phyloP scores from a whole-genome alignment of 2,329 filamentous ascomycete species.

The Thermomyces lanuginosus region DNA sequence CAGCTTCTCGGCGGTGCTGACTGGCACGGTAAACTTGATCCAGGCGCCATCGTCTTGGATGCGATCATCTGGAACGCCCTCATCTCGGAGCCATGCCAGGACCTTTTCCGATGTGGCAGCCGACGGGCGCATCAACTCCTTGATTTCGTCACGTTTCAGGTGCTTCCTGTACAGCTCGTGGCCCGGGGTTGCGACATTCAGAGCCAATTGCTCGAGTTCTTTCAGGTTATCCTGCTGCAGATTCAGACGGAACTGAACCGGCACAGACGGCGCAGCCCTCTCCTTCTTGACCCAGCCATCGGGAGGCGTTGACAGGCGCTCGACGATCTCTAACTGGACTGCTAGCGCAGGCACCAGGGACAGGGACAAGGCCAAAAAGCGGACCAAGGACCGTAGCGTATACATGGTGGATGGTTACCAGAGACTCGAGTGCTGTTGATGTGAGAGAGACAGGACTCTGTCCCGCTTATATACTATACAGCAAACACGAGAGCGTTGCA shows the following conservation, averaged over 20 bases:
- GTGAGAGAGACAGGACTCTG: no score
- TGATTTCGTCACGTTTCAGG: slow-evolving; percentile 44
- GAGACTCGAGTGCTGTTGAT: no score
- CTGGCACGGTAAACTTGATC: slow-evolving; percentile 37
- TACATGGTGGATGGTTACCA: no score
- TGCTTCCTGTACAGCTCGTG: slow-evolving; percentile 45
- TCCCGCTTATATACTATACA: no score
- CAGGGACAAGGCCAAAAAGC: no score
- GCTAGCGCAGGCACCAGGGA: no score
- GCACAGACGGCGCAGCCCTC: slow-evolving; percentile 18
- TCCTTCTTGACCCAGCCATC: slow-evolving; percentile 18
- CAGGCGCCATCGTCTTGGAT: slow-evolving; percentile 42
- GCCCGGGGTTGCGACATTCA: slow-evolving; percentile 46
- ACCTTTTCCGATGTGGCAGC: slow-evolving; percentile 34
- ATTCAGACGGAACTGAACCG: slow-evolving; percentile 34
- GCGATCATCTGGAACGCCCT: slow-evolving; percentile 30
- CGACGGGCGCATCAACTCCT: slow-evolving; percentile 37
- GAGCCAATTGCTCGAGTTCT: slow-evolving; percentile 41
- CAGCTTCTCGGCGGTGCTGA: slow-evolving; percentile 36
- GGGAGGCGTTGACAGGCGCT: slow-evolving; percentile 16
- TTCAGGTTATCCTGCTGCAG: slow-evolving; percentile 33
- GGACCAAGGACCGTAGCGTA: no score
- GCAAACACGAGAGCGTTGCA: no score
- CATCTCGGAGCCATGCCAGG: slow-evolving; percentile 38
- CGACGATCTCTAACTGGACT: slow-evolving; percentile 10